These are phyloP conservation scores for Nothophytophthora sp. DNA, from an alignment of 352 stramenopile species.

Conservation along the genomic window DNA sequence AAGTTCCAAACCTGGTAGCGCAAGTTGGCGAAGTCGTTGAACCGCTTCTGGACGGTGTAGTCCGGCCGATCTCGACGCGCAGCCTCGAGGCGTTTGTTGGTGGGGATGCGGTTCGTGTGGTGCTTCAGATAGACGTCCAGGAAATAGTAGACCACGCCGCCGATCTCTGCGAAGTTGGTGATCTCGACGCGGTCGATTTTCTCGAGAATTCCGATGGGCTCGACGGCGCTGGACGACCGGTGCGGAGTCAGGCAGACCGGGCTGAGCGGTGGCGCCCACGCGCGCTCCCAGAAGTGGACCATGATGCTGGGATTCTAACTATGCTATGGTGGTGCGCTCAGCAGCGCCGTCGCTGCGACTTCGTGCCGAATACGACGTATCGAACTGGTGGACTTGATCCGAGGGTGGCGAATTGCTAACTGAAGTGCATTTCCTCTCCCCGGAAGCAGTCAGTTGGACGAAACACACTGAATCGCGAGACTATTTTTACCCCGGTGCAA, in stretches of 20 bases:
- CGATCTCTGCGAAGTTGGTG: slow-evolving; percentile 32
- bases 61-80: slow-evolving; percentile 18
- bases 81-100: slow-evolving; percentile 10
- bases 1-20: slow-evolving; percentile 32
- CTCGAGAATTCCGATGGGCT: slow-evolving; percentile 37
- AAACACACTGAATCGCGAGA: background rate
- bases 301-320: slow-evolving; percentile 10
- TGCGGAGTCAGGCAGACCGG: slow-evolving; percentile 38
- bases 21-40: slow-evolving; percentile 31
- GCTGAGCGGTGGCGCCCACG: slow-evolving; percentile 35
- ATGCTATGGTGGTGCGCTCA: background rate
- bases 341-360: background rate
- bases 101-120: slow-evolving; percentile 29
- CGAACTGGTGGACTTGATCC: background rate
- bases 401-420: slow-evolving; percentile 8
- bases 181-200: slow-evolving; percentile 52
- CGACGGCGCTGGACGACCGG: slow-evolving; percentile 34
- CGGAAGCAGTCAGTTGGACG: background rate
- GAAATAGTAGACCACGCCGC: slow-evolving; percentile 45
- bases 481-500: slow-evolving; percentile 17
- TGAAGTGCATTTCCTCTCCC: slow-evolving; percentile 9
- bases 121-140: slow-evolving; percentile 54
- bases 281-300: slow-evolving; percentile 29
- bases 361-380: too few species aligned
- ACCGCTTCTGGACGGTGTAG: slow-evolving; percentile 34